Base-by-base conservation (phyloP, 2,329 filamentous ascomycete species). In the Microascus cirrosus region DNA sequence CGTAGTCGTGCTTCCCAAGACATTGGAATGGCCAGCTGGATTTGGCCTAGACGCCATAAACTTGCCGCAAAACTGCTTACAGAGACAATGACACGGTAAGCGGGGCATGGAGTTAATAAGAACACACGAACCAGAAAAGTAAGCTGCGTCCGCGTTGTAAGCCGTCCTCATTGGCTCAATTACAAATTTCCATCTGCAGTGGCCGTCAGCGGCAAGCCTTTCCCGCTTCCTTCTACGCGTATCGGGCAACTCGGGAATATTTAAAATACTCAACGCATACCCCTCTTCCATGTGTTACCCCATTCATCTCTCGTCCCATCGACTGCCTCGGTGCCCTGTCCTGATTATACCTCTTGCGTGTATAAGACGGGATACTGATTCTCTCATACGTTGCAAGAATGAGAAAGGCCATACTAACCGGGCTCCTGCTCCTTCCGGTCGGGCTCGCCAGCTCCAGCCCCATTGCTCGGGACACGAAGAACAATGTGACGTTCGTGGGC, bases 401-500 rank as follows among this genome's bases (percentile, higher is more conserved):
- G 42, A 48, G 42, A 11, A 48, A 1, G 32, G 42, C 54, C 20
- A 50, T 13, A 34, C 1, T 56, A 15, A 8, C 12, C 24, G 42
- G 42, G 2, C 25, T 56, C 42, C 28, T 51, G 12, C 42, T 56
- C 42, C 25, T 56, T 1, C 24, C n/a, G 18, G 1, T 24, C 54
- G 39, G 28, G 11, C 11, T 39, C 18, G 42, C 54, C 2, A 7
- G 18, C 8, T 10, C 24, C 36, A 22, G n/a, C 10, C 54, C 54
- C 13, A 42, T 13, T 3, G 54, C 32, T 8, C 35, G 22, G 12
- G 66, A 69, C 58, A n/a, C 55, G 6, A 58, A 50, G 15, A 56
- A 57, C 1, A 61, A 65, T 35, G 65, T 78, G 53, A 74, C 68
- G 0, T 78, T 77, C 61, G 59, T 62, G n/a, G 77, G 77, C 11